phyloP scores from a whole-genome alignment of 2,329 filamentous ascomycete species.

The Plectosphaerella sp. region DNA sequence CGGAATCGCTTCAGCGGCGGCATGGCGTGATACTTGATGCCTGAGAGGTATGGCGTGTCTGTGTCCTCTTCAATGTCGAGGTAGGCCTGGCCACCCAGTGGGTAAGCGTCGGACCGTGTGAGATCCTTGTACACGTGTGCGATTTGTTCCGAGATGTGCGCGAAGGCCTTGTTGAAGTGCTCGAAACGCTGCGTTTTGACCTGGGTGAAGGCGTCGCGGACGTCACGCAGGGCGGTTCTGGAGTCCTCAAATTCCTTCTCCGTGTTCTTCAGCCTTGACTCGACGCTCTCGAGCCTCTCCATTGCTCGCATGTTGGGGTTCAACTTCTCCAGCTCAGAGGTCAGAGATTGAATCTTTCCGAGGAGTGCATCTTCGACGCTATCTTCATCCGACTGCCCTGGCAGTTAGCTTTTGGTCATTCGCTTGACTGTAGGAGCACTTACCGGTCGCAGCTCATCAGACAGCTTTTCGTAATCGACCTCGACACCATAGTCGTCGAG shows the following conservation, averaged over 20 bases:
- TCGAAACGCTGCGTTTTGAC: slow-evolving; percentile 81
- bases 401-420: slow-evolving; percentile 20
- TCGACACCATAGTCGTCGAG: slow-evolving; percentile 90
- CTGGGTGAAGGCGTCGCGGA: slow-evolving; percentile 78
- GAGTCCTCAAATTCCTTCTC: slow-evolving; percentile 89
- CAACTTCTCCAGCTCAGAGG: slow-evolving; percentile 82
- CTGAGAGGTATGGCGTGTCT: slow-evolving; percentile 92
- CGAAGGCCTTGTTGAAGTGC: slow-evolving; percentile 92
- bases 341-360: slow-evolving; percentile 71
- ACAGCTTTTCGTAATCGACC: slow-evolving; percentile 76
- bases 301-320: slow-evolving; percentile 96
- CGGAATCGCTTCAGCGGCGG: slow-evolving; percentile 96
- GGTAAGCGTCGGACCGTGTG: slow-evolving; percentile 84
- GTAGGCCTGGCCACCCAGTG: slow-evolving; percentile 83
- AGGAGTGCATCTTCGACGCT: slow-evolving; percentile 71
- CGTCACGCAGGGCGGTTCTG: slow-evolving; percentile 65
- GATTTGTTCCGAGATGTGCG: slow-evolving; percentile 93
- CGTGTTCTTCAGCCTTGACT: slow-evolving; percentile 74
- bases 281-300: slow-evolving; percentile 82
- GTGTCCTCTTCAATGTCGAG: slow-evolving; percentile 90
- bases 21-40: slow-evolving; percentile 99
- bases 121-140: slow-evolving; percentile 91
- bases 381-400: slow-evolving; percentile 57
- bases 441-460: slow-evolving; percentile 77
- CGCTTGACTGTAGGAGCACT: slow-evolving; percentile 21